These are phyloP conservation scores for Fusarium newnesense DNA, from an alignment of 2,329 filamentous ascomycete genomes.

Conservation along the genomic window DNA sequence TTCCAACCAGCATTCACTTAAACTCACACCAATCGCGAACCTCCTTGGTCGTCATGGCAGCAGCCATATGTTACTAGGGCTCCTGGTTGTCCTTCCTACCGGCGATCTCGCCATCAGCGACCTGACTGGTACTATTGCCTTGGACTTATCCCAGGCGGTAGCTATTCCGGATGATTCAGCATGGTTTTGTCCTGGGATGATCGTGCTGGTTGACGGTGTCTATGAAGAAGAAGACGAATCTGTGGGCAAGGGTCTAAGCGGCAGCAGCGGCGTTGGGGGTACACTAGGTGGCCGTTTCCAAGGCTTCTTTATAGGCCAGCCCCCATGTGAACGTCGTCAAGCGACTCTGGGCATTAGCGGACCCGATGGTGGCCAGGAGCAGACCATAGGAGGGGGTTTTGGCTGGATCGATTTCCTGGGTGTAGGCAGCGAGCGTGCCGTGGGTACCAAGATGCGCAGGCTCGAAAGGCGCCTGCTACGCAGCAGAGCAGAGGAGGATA, in stretches of 20 bases:
- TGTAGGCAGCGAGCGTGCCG: conserved; percentile 86
- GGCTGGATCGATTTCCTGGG: conserved; percentile 98
- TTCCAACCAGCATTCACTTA: conserved; percentile 77
- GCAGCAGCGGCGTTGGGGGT: conserved; percentile 84
- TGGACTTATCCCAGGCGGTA: conserved; percentile 84
- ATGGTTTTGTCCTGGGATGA: conserved; percentile 96
- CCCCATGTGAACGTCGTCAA: conserved; percentile 86
- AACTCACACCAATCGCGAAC: conserved; percentile 85
- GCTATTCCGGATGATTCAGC: conserved; percentile 86
- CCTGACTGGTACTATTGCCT: conserved; percentile 84
- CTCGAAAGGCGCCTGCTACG: conserved; percentile 76
- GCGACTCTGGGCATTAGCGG: conserved; percentile 79
- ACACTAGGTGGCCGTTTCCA: conserved; percentile 93
- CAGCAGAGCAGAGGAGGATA: conserved; percentile 48
- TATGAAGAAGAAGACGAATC: conserved; percentile 92
- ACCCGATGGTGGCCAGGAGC: conserved; percentile 65
- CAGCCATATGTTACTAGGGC: conserved; percentile 86
- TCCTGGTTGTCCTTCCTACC: conserved; percentile 82
- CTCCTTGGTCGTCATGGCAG: conserved; percentile 82
- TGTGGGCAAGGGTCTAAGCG: conserved; percentile 75
- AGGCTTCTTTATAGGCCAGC: conserved; percentile 89
- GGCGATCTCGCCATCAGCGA: conserved; percentile 87
- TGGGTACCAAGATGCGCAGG: conserved; percentile 83
- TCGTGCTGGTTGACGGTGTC: conserved; percentile 92
- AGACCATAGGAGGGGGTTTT: conserved; percentile 81